A percentile compares a stretch with the other conserved stretches of the same genome.
These are phyloP conservation scores for Hymenoscyphus infarciens DNA, from an alignment of 2,329 filamentous ascomycete genomes.

Conservation along the genomic window DNA sequence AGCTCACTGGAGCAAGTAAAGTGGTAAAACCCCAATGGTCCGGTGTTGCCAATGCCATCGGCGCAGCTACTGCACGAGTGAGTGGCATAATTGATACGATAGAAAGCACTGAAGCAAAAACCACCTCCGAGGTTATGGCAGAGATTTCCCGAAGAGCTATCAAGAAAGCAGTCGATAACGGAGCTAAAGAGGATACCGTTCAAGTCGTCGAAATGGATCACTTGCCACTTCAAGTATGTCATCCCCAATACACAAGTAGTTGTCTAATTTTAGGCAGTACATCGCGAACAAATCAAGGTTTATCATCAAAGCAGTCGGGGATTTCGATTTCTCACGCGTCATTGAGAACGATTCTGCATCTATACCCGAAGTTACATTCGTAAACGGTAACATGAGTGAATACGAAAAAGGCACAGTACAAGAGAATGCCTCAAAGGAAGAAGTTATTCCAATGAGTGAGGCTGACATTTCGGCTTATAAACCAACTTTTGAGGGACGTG, in stretches of 20 bases:
- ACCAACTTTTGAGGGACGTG: slow-evolving; percentile 40
- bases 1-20: slow-evolving; percentile 46
- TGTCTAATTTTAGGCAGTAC: slow-evolving; percentile 16
- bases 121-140: slow-evolving; percentile 39
- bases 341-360: background rate
- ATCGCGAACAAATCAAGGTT: slow-evolving; percentile 25
- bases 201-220: slow-evolving; percentile 46
- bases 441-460: slow-evolving; percentile 57
- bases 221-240: slow-evolving; percentile 22
- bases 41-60: slow-evolving; percentile 56
- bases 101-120: slow-evolving; percentile 36
- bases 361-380: slow-evolving; percentile 6
- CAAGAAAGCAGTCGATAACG: slow-evolving; percentile 26
- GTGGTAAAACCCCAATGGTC: slow-evolving; percentile 49
- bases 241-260: background rate
- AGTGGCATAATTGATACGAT: slow-evolving; percentile 28
- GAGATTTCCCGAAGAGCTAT: slow-evolving; percentile 39
- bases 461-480: slow-evolving; percentile 45
- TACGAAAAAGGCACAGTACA: slow-evolving; percentile 30
- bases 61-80: slow-evolving; percentile 45
- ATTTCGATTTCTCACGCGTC: slow-evolving; percentile 45
- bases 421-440: slow-evolving; percentile 47
- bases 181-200: slow-evolving; percentile 35
- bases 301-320: slow-evolving; percentile 31
- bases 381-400: slow-evolving; percentile 24